phyloP scores from a whole-genome alignment of 2,329 filamentous ascomycete species.

The Fusarium neocosmosporiellum region DNA sequence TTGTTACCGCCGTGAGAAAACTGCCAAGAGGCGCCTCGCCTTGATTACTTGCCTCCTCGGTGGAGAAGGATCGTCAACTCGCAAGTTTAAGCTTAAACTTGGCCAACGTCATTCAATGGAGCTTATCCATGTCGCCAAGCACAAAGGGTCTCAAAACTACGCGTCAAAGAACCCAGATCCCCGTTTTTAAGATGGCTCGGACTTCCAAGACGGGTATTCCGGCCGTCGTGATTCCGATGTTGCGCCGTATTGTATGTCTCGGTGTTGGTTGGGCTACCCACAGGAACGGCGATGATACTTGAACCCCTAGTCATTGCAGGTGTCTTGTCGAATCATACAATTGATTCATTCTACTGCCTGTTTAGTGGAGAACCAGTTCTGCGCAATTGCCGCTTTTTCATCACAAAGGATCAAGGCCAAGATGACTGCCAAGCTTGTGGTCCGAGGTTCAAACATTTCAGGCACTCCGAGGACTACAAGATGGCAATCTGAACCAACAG shows the following conservation, averaged over 20 bases:
- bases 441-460: background rate
- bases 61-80: background rate
- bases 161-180: background rate
- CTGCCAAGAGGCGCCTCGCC: background rate
- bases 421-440: background rate
- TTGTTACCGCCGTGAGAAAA: background rate
- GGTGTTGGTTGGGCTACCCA: background rate
- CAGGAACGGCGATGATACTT: background rate
- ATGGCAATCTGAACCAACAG: background rate
- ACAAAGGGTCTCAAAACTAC: too few species aligned
- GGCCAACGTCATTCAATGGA: slow-evolving; percentile 23
- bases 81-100: slow-evolving; percentile 28
- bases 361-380: background rate
- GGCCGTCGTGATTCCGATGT: background rate
- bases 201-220: slow-evolving; percentile 3
- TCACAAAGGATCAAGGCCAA: background rate
- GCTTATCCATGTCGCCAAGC: slow-evolving; percentile 2
- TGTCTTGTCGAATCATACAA: background rate
- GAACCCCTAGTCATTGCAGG: background rate
- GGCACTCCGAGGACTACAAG: background rate
- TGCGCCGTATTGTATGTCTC: background rate
- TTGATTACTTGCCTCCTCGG: background rate
- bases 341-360: background rate
- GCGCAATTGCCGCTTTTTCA: background rate
- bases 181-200: background rate